These are phyloP conservation scores for Caryopteris hybrid DNA, from an alignment of 305 asterid genomes.

Conservation along the genomic window DNA sequence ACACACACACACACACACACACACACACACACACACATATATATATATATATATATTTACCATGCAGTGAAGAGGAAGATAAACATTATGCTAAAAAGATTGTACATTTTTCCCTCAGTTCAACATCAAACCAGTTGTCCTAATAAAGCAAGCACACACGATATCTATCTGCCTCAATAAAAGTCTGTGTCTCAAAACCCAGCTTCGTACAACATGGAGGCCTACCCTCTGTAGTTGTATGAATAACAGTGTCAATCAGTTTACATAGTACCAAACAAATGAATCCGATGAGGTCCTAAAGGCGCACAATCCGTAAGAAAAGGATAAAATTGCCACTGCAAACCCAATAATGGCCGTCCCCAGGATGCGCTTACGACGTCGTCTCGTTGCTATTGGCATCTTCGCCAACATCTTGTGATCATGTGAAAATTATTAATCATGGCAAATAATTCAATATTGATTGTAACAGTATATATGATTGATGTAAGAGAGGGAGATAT, in stretches of 20 bases:
- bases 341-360: slow-evolving; percentile 9
- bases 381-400: slow-evolving; percentile 9
- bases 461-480: too few relatives aligned
- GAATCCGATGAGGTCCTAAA: slow-evolving; percentile 6
- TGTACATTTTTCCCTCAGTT: neutral
- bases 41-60: neutral
- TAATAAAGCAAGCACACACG: neutral
- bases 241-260: too few relatives aligned
- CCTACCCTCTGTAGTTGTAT: too few relatives aligned
- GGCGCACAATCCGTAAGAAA: slow-evolving; percentile 22
- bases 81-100: neutral
- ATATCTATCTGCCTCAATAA: neutral
- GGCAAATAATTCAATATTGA: too few relatives aligned
- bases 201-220: neutral
- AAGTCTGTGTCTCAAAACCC: neutral
- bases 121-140: neutral
- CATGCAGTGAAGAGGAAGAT: neutral
- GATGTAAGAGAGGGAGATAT: neutral
- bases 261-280: slow-evolving; percentile 16
- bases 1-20: too few relatives aligned
- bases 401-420: too few relatives aligned
- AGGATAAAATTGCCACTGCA: slow-evolving; percentile 10
- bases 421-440: neutral
- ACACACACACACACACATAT: too few relatives aligned
- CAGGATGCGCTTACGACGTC: neutral